Evolutionary conservation across 129 eudicot species (phyloP), one percentile per base, ranked within the genome.

Genomic region (Ambrosia trifida): DNA sequence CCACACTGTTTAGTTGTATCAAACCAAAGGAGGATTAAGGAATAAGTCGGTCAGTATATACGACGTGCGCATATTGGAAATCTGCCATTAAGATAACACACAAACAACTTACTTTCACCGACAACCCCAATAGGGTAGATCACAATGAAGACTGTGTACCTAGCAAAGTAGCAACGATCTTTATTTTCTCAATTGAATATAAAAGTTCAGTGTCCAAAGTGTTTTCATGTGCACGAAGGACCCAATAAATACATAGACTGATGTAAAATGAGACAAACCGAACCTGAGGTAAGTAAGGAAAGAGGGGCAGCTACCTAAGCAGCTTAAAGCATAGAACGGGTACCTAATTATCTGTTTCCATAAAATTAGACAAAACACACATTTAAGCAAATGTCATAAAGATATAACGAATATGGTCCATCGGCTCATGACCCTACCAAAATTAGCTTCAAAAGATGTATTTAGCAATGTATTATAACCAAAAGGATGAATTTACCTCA

Each of bases 81-180:
- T 58, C 5, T 36, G 17, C 47, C 11, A 57, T 38, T 49, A 8
- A 4, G 20, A 3, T 9, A 59, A 73, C 19, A 62, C 12, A 11
- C n/a, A 53, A 51, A 62, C 28, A 14, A 77, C 90, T 93, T 84
- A 94, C 99, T 79, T 83, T 94, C 99, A 80, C 96, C 93, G 63
- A 76, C 70, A 56, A 83, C 86, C 72, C 99, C 99, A 57, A 86
- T 76, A 3, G 97, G 99, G 66, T 90, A 85, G 40, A 94, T n/a
- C 60, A 88, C 75, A 56, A 94, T 85, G 84, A 94, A 94, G 45
- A 78, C 85, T 72, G 96, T 94, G 81, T 94, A 94, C 93, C 99
- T 94, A 76, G 56, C 10, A 33, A 31, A 73, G 74, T 10, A 43
- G 3, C 24, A 83, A 60, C 8, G 68, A 32, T 14, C 35, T 62